Percentiles rank a stretch among this genome's conserved stretches.
phyloP scores from a whole-genome alignment of 208 protist species.

The Tritrichomonas musculus region DNA sequence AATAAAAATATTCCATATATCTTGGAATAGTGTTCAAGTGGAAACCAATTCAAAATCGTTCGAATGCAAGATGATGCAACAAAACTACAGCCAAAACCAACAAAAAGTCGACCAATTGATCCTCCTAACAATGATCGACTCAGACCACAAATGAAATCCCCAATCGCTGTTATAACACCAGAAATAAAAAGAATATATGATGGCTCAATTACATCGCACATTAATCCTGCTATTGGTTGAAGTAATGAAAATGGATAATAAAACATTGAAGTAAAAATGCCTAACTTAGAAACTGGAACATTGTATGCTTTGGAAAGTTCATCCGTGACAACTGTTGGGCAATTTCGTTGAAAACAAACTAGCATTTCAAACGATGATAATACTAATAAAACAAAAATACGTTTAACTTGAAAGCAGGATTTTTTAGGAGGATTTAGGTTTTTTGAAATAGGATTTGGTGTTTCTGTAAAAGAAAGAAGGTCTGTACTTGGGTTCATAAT shows the following conservation, averaged over 20 bases:
- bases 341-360: not conserved
- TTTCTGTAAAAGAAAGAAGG: too few relatives aligned
- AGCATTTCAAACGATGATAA: not conserved
- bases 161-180: not conserved
- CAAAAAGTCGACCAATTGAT: not conserved
- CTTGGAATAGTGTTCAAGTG: not conserved
- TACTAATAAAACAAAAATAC: too few relatives aligned
- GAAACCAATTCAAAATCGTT: not conserved
- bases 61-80: not conserved
- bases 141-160: not conserved
- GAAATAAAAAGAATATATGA: not conserved
- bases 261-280: not conserved
- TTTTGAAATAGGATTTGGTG: too few relatives aligned
- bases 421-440: too few relatives aligned
- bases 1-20: not conserved
- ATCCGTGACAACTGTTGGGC: not conserved
- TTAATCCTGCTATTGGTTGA: not conserved
- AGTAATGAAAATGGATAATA: not conserved
- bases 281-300: not conserved
- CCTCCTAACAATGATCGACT: not conserved
- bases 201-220: not conserved
- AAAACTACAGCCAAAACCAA: not conserved
- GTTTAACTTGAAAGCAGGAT: not conserved
- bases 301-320: not conserved
- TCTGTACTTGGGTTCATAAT: too few relatives aligned